These are phyloP conservation scores for Poa annua DNA, from an alignment of 176 grass and related monocot genomes.

Conservation along the genomic window DNA sequence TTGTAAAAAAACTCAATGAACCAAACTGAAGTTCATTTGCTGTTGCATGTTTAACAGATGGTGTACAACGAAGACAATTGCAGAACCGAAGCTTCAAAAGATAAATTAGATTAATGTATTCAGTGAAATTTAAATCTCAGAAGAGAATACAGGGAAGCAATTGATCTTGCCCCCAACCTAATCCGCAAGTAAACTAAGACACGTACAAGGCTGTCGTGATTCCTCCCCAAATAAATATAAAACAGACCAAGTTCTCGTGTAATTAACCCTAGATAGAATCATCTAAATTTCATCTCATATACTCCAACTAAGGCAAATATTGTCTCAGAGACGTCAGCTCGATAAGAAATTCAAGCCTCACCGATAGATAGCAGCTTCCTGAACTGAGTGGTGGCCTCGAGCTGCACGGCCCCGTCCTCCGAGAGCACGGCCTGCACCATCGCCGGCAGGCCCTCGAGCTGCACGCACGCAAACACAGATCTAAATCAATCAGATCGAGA, in stretches of 20 bases:
- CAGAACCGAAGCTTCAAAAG: neutral
- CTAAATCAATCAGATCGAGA: conserved; percentile 45
- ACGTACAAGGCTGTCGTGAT: neutral
- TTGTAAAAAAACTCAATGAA: neutral
- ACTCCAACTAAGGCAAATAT: neutral
- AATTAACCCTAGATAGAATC: neutral
- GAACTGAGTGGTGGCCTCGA: conserved; percentile 84
- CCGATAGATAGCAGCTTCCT: conserved; percentile 89
- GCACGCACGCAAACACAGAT: conserved; percentile 27
- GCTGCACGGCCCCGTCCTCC: conserved; percentile 63
- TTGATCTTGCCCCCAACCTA: neutral
- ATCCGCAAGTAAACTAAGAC: conserved; percentile 27
- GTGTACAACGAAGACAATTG: neutral
- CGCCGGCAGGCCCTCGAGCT: conserved; percentile 74
- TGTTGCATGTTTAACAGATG: neutral
- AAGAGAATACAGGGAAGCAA: neutral
- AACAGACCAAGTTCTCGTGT: neutral
- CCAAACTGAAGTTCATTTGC: neutral
- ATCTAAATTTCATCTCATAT: neutral
- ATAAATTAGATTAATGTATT: neutral
- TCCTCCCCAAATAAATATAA: neutral
- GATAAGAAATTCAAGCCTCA: conserved; percentile 39
- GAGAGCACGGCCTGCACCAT: conserved; percentile 83
- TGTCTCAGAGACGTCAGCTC: neutral
- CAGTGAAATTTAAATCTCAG: neutral